Evolutionary conservation across 148 eudicot species (phyloP), one percentile per base, ranked within the genome.

Genomic region (Silene conica): DNA sequence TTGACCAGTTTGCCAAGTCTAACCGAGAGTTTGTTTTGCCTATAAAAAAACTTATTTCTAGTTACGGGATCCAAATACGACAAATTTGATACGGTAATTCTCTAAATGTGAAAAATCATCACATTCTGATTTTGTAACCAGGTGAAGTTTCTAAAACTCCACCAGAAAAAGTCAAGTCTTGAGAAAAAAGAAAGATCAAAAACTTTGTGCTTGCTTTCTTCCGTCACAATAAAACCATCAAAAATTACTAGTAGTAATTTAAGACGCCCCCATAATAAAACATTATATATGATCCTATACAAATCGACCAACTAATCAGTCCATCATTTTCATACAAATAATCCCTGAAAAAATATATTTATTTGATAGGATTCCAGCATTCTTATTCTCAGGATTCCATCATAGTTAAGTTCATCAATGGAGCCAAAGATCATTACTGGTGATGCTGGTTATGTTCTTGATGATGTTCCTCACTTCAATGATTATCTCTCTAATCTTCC

Each of bases 391-490:
- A 23, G 26, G 15, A n/a, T n/a, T n/a, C n/a, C n/a, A n/a, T n/a
- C n/a, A 56, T 58, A 0, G 8, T 45, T 31, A 38, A 38, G 43
- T 67, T 67, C 38, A 56, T 66, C 76, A 76, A 80, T 80, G 83
- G 83, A 80, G 18, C 77, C 83, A 12, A 92, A 92, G 78, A 78
- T 88, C 56, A 73, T 83, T 12, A 54, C 43, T 50, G 97, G 96
- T 26, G 89, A 84, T 11, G 65, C 72, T 78, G 97, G 96, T 63
- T 92, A 87, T 74, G 80, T 83, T 25, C 96, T 92, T 13, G 93
- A 92, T 72, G 97, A 92, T 81, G 97, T 90, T 77, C 97, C 97
- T 73, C 97, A 92, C 70, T 87, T 92, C 59, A 71, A 84, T 57
- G 96, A 92, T 83, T 90, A 87, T 76, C 81, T 88, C 69, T 71